A percentile compares a stretch with the other conserved stretches of the same genome.
These are phyloP conservation scores for Peronospora farinosa DNA, from an alignment of 352 stramenopile genomes.

Conservation along the genomic window DNA sequence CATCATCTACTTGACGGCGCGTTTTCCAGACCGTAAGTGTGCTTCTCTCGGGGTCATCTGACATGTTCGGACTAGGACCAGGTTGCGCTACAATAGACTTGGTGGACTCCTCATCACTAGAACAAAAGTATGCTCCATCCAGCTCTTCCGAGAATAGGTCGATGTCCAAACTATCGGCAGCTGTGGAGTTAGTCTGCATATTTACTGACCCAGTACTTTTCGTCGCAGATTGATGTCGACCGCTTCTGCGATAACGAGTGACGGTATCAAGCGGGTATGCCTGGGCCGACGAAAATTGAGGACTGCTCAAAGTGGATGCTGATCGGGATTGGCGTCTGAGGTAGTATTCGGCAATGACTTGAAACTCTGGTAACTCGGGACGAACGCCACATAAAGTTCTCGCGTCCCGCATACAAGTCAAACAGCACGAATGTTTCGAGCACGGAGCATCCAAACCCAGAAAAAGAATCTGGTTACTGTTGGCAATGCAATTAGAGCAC, in stretches of 20 bases:
- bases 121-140: conserved; percentile 30
- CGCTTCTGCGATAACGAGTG: conserved; percentile 9
- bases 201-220: conserved; percentile 12
- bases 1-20: background rate
- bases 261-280: conserved; percentile 15
- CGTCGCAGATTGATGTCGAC: background rate
- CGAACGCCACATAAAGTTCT: conserved; percentile 18
- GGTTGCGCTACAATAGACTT: conserved; percentile 16
- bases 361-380: conserved; percentile 19
- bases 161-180: conserved; percentile 18
- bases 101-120: conserved; percentile 22
- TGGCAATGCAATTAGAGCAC: conserved; percentile 30
- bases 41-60: conserved; percentile 10
- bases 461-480: conserved; percentile 25
- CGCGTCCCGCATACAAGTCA: conserved; percentile 28
- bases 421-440: conserved; percentile 25
- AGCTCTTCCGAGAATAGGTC: conserved; percentile 26
- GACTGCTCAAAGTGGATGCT: background rate
- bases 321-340: conserved; percentile 1
- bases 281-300: conserved; percentile 7
- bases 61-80: conserved; percentile 15
- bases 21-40: conserved; percentile 16
- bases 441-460: conserved; percentile 13
- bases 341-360: conserved; percentile 27
- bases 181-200: conserved; percentile 21